These are phyloP conservation scores for Fusarium concolor DNA, from an alignment of 2,329 filamentous ascomycete genomes.

Conservation along the genomic window DNA sequence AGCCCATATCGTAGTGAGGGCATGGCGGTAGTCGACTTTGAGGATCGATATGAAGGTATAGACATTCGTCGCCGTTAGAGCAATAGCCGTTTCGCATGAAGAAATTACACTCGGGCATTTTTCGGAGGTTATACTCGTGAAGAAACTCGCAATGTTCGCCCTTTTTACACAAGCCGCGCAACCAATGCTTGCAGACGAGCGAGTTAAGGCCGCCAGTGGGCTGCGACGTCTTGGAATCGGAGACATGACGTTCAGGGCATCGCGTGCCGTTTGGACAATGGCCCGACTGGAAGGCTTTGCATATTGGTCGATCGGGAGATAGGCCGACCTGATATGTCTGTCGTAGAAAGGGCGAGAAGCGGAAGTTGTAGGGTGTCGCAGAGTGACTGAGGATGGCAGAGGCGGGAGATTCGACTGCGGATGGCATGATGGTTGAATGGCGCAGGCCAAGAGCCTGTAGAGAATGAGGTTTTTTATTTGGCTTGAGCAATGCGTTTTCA, in stretches of 20 bases:
- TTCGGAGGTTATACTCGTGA: slow-evolving; percentile 97
- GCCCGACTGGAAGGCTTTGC: slow-evolving; percentile 86
- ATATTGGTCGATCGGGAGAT: slow-evolving; percentile 80
- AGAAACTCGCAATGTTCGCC: slow-evolving; percentile 97
- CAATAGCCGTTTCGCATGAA: slow-evolving; percentile 95
- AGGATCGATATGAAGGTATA: slow-evolving; percentile 91
- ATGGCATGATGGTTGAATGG: slow-evolving; percentile 45
- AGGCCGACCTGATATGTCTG: slow-evolving; percentile 87
- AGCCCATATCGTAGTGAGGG: slow-evolving; percentile 93
- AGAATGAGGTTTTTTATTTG: background rate
- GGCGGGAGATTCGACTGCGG: slow-evolving; percentile 48
- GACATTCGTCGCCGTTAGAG: slow-evolving; percentile 95
- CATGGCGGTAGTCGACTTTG: slow-evolving; percentile 82
- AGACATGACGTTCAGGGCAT: slow-evolving; percentile 85
- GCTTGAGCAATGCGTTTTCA: background rate
- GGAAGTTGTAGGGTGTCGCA: slow-evolving; percentile 74
- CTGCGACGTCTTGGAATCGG: slow-evolving; percentile 52
- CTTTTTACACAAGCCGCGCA: slow-evolving; percentile 97
- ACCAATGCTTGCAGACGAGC: slow-evolving; percentile 98
- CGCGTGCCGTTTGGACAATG: slow-evolving; percentile 87
- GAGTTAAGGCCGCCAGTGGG: slow-evolving; percentile 73
- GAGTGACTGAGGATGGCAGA: slow-evolving; percentile 67
- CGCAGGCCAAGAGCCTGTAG: slow-evolving; percentile 23
- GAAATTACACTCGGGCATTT: slow-evolving; percentile 99
- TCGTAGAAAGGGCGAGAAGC: slow-evolving; percentile 87